Conservation (phyloP, 352 stramenopile species). For the Globisporangium barbulae region DNA sequence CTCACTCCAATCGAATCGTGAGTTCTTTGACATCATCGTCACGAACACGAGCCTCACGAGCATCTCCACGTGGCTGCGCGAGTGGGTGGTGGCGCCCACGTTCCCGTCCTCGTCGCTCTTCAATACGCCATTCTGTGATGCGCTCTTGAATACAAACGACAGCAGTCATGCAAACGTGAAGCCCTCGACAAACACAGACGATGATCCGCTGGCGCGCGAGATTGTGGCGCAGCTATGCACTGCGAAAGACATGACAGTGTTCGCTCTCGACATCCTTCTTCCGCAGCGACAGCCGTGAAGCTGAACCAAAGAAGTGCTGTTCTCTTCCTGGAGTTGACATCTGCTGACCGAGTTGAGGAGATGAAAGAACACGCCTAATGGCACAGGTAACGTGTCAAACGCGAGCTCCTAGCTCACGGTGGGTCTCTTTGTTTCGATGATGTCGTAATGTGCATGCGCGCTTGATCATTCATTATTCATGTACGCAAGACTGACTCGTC, state of each 20-base stretch:
- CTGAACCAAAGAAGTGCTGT: too few species aligned
- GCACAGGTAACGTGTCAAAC: too few species aligned
- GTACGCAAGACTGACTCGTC: neutral
- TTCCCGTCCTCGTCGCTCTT: neutral
- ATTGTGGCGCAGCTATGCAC: neutral
- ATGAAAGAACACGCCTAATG: too few species aligned
- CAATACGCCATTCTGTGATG: neutral
- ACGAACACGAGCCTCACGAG: neutral
- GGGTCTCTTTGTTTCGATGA: too few species aligned
- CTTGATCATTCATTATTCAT: neutral
- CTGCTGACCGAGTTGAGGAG: too few species aligned
- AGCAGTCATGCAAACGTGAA: neutral
- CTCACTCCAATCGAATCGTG: neutral
- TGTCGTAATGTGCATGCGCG: neutral
- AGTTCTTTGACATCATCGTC: neutral
- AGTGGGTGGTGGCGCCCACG: neutral
- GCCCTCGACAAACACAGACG: neutral
- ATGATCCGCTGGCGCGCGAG: neutral
- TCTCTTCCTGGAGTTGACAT: too few species aligned
- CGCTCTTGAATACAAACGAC: neutral
- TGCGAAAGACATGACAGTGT: neutral
- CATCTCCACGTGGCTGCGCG: neutral
- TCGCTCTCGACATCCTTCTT: neutral
- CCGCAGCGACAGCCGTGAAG: conserved; percentile 2
- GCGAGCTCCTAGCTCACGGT: too few species aligned